Evolutionary conservation across 805 yeast genomes (phyloP), one percentile per base, ranked within the genome.

Genomic region (Wickerhamiella siamensis): DNA sequence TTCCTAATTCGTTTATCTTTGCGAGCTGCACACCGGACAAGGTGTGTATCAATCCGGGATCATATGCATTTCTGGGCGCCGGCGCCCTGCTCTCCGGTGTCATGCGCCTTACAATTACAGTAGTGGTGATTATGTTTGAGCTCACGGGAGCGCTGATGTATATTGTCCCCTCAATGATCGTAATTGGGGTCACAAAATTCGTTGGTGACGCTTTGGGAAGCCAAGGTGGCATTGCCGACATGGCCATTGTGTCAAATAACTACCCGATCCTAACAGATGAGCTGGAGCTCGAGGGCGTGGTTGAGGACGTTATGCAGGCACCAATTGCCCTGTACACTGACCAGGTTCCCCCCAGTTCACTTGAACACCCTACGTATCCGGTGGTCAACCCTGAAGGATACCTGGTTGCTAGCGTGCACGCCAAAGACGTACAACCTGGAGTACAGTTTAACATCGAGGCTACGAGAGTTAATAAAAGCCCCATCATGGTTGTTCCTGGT

Each of bases 11-110:
- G 5, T 17, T 46, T 3, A 43, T 63, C 15, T 70, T 71, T 46
- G 17, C 56, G 4, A 55, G 59, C 2, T 71, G 75, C 33, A 57
- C 65, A 27, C 54, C 58, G 3, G 69, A 66, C 32, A 65, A 63
- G 19, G 48, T 60, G 1, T 83, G 94, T 51, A 76, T 91, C 27
- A 83, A 86, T 9, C 91, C 96, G 0, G 98, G 97, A 0, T 81
- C 95, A 0, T 91, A 88, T 59, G 95, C 98, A 0, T 81, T 88
- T 49, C 64, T 91, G 22, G 99, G 98, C 3, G 96, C 99, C 0
- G 97, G 88, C 0, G 94, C 96, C 3, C 81, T 95, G 0, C 67
- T 91, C 36, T 77, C 93, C 58, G 99, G 99, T 2, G 88, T 91
- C 29, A 91, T 96, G 20, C 87, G 88, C 55, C 65, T 91, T 46